A percentile compares a stretch with the other conserved stretches of the same genome.
phyloP scores from a whole-genome alignment of 192 early-diverging fungal species.

The Mortierella alpina region DNA sequence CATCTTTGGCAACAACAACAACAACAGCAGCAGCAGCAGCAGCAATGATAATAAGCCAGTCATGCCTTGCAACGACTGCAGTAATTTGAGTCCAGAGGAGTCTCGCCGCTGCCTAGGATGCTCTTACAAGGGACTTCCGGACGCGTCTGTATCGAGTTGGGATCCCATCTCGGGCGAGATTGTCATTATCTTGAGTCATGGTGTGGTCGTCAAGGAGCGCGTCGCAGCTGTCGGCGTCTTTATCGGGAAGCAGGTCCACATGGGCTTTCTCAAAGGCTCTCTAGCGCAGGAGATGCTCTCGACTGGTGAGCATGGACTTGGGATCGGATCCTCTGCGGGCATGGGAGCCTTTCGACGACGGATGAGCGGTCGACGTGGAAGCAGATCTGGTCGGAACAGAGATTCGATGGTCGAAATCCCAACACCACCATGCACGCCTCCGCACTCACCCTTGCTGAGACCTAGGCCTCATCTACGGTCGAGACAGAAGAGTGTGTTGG shows the following conservation, averaged over 20 bases:
- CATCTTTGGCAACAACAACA: constrained; percentile 8
- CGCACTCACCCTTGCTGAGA: constrained; percentile 33
- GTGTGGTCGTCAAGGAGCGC: constrained; percentile 33
- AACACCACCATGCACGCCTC: constrained; percentile 46
- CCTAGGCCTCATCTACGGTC: not conserved
- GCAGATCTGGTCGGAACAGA: not conserved
- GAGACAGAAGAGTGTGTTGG: not conserved
- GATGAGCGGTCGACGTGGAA: not conserved
- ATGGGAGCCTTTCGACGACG: not conserved
- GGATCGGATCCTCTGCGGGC: not conserved
- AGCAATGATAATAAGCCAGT: not conserved
- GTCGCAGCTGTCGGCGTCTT: constrained; percentile 49
- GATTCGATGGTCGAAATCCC: constrained; percentile 19
- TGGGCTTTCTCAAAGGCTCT: constrained; percentile 48
- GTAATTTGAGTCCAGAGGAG: not conserved
- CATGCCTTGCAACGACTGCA: not conserved
- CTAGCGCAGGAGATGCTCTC: constrained; percentile 46
- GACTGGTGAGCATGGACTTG: not conserved
- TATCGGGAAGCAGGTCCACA: constrained; percentile 50
- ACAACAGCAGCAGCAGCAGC: not conserved
- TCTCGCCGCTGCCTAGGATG: not conserved
- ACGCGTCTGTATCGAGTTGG: constrained; percentile 29
- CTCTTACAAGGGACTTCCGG: constrained; percentile 40
- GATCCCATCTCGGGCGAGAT: constrained; percentile 29
- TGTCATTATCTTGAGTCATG: constrained; percentile 31